Base-by-base conservation (phyloP, 805 yeast genomes). In the Torulaspora microellipsoides region DNA sequence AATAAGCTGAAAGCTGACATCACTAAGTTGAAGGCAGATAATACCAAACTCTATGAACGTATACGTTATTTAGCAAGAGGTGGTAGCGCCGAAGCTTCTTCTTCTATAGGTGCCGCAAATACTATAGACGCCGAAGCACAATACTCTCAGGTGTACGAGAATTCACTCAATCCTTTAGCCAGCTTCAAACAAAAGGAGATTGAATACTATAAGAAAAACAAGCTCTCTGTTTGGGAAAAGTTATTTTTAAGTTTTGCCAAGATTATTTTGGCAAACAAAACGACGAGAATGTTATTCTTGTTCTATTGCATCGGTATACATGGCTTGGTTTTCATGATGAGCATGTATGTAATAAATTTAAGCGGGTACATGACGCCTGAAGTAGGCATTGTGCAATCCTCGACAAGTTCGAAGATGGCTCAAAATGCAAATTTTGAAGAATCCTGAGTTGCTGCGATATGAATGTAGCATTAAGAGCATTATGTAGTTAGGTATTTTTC, bases 81-180 rank as follows among this genome's bases (percentile, higher is more conserved):
- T n/a, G 50, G 52, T 28, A 38, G 36, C 20, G 32, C 36, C 20
- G 34, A 33, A 4, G 43, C 36, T 17, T 54, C 46, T 30, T 36
- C 55, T n/a, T 43, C 41, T 15, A 36, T 67, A 27, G 55, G 68
- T 20, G 41, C 52, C 2, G 41, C 38, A 14, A 47, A 55, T 41
- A 57, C 52, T 23, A 59, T 63, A 12, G 80, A 76, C 54, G 58
- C 78, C 10, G 95, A 85, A 54, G 71, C 73, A 27, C 74, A 75
- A 52, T 83, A 84, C 59, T 77, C 77, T 36, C 69, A 74, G 27
- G 75, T 66, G 38, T 89, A 85, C 67, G 95, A 88, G 54, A 81
- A 83, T 40, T 82, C 81, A 38, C 67, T 88, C 36, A 89, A 88
- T 54, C 95, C 96, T 27, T 78, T 89, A 47, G 91, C 85, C 52